Percentiles rank a stretch among this genome's conserved stretches.
phyloP scores from a whole-genome alignment of 768 basidiomycete species.

The Panus rudis region DNA sequence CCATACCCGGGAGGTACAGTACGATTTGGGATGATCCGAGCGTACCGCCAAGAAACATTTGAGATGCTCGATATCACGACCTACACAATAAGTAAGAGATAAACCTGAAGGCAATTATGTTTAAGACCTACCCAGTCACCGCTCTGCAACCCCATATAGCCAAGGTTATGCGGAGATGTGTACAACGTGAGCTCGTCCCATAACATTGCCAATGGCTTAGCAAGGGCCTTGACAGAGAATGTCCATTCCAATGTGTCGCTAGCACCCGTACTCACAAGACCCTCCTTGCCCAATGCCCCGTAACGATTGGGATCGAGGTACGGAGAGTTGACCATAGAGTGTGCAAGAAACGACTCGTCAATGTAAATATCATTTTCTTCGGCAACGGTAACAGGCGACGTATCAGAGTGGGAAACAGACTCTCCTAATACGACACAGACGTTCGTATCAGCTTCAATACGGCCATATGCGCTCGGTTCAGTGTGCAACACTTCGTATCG shows the following conservation, averaged over 20 bases:
- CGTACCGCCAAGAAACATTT: conserved; percentile 39
- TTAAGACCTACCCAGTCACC: conserved; percentile 66
- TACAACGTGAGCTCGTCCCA: conserved; percentile 55
- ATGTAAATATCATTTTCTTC: conserved; percentile 47
- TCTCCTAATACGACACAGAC: too few relatives aligned
- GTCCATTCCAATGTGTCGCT: conserved; percentile 16
- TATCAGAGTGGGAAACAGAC: too few relatives aligned
- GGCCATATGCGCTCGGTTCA: too few relatives aligned
- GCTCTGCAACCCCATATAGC: conserved; percentile 56
- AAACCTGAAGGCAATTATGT: neutral
- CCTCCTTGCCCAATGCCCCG: too few relatives aligned
- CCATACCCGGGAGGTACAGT: conserved; percentile 14
- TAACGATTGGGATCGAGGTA: neutral
- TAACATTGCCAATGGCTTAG: conserved; percentile 23
- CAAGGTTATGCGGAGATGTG: conserved; percentile 55
- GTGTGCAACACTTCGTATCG: too few relatives aligned
- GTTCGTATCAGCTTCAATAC: too few relatives aligned
- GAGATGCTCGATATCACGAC: conserved; percentile 38
- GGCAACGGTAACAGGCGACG: too few relatives aligned
- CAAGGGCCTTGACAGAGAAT: conserved; percentile 24
- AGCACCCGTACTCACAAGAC: too few relatives aligned
- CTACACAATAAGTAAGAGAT: conserved; percentile 27
- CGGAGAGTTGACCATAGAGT: conserved; percentile 30
- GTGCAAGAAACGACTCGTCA: conserved; percentile 62
- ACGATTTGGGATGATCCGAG: conserved; percentile 51